A percentile compares a stretch with the other conserved stretches of the same genome.
phyloP scores from a whole-genome alignment of 495 filamentous ascomycete species.

The Penicillium parvum region DNA sequence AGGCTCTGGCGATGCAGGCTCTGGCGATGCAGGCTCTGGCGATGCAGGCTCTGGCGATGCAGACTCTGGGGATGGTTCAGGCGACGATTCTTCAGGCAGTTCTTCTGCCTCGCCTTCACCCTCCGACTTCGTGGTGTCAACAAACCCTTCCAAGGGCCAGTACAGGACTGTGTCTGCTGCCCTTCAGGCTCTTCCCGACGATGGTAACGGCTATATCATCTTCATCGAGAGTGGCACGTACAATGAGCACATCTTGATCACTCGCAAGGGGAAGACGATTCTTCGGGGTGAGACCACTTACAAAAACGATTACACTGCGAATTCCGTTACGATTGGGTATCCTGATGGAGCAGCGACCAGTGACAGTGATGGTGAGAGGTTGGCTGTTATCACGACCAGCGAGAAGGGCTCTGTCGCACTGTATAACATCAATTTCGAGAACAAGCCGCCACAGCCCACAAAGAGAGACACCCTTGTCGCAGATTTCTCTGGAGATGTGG shows the following conservation, averaged over 20 bases:
- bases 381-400: slow-evolving; percentile 4
- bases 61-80: too few species aligned
- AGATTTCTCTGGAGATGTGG: slow-evolving; percentile 10
- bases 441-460: slow-evolving; percentile 8
- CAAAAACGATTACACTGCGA: slow-evolving; percentile 15
- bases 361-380: slow-evolving; percentile 7
- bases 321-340: slow-evolving; percentile 5
- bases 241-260: slow-evolving; percentile 13
- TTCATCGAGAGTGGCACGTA: slow-evolving; percentile 12
- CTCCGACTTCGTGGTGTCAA: neutral
- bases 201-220: slow-evolving; percentile 8
- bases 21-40: too few species aligned
- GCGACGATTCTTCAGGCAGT: too few species aligned
- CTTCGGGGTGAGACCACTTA: slow-evolving; percentile 10
- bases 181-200: slow-evolving; percentile 8
- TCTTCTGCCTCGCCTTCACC: too few species aligned
- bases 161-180: slow-evolving; percentile 12
- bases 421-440: slow-evolving; percentile 14
- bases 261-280: slow-evolving; percentile 13
- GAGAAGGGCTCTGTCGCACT: slow-evolving; percentile 9
- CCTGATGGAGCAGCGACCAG: slow-evolving; percentile 10
- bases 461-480: slow-evolving; percentile 11
- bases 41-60: too few species aligned
- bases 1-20: too few species aligned
- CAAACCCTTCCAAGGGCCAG: slow-evolving; percentile 1